Base-by-base conservation (phyloP, 768 basidiomycete genomes). In the Tephrocybe rancida region DNA sequence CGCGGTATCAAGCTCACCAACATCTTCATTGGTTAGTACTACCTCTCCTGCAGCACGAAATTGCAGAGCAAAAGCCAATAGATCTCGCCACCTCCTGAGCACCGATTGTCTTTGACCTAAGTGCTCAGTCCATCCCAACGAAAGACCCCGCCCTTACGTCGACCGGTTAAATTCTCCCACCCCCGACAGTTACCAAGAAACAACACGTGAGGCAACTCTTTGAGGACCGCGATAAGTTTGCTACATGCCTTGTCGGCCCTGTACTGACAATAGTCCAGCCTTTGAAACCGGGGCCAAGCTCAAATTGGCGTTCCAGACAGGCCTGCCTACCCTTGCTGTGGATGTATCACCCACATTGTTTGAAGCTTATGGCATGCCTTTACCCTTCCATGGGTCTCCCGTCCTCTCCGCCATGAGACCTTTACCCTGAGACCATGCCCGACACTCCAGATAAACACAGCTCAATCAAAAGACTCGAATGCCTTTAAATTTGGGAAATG, bases 1-100 rank as follows among this genome's bases (percentile, higher is more conserved):
- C 77, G 90, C 46, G 95, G 96, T 67, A 90, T 98, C 67, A 98
- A 98, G 67, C 73, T 93, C 13, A 90, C 89, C 0, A 98, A 98
- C 62, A 94, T 98, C 57, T 93, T 98, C 69, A 92, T 96, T 46
- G 92, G 92, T 92, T 60, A 49, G 49, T 10, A 13, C n/a, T n/a
- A n/a, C n/a, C n/a, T n/a, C n/a, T n/a, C n/a, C 73, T 94, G 18
- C 87, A 88, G 41, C 82, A 87, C 14, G 84, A 90, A 57, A 88
- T 94, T 16, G 74, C 85, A 0, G 90, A 93, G 58, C 91, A 93
- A 70, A 88, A 86, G 63, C 85, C 85, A 1, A 76, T 85, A 22
- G 92, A 94, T 59, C 69, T 80, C 1, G 72, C 81, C 7, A 86
- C 86, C 0, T 82, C 85, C 10, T 87, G 86, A 2, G 83, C 80